Base-by-base conservation (phyloP, 768 basidiomycete genomes). In the Tylopilus subfusipes region DNA sequence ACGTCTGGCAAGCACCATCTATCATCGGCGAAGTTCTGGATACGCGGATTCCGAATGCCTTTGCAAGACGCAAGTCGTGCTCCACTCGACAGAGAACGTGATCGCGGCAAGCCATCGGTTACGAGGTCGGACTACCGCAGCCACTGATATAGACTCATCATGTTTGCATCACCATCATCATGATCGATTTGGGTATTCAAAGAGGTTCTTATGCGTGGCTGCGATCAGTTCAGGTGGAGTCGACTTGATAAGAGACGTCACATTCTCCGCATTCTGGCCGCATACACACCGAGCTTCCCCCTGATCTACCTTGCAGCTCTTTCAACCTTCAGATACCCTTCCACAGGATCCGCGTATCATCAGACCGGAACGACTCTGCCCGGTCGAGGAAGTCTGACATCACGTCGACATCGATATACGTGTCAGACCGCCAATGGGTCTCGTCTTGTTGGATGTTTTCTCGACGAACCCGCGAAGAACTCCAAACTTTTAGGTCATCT, bases 1-100 rank as follows among this genome's bases (percentile, higher is more conserved):
- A 48, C 33, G 45, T 54, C 36, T 44, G 10, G 18, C 8, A 18
- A 39, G 43, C 40, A 40, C 50, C 57, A 63, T 19, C n/a, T n/a
- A 30, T 10, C 24, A 48, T n/a, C 14, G 21, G 31, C 18, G 39
- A n/a, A 45, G 16, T 42, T 47, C 33, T 29, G 10, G 42, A 18
- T 27, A 31, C 22, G 22, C 42, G 22, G 1, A n/a, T n/a, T n/a
- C n/a, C n/a, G 42, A 24, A 29, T 12, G 39, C 0, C 39, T 19
- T n/a, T 16, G 7, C 36, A 42, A 27, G n/a, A n/a, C 39, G 33
- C n/a, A 38, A 30, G 12, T 29, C 0, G 14, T n/a, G 16, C 48
- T 36, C 50, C 46, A 51, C 42, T 24, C 31, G 5, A 14, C n/a
- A 12, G 16, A 27, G 22, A 25, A 42, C 38, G 25, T 30, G 52